Conservation (phyloP, 768 basidiomycete species). For the Tylopilus subfusipes region DNA sequence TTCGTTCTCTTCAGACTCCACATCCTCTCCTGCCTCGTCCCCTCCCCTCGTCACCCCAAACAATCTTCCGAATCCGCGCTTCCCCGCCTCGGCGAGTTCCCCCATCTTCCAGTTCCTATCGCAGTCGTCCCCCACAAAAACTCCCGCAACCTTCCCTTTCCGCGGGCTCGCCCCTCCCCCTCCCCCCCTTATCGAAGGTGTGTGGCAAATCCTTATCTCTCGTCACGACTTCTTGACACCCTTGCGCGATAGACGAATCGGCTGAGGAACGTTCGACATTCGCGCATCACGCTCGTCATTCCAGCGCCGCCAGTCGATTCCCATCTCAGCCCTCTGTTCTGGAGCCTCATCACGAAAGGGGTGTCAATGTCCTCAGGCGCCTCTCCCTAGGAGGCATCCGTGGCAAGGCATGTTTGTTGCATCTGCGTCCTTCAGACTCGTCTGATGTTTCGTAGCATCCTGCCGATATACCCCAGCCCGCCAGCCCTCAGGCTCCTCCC, state of each 20-base stretch:
- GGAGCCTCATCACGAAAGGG: conserved; percentile 57
- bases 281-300: conserved; percentile 57
- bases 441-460: conserved; percentile 8
- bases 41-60: conserved; percentile 52
- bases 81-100: conserved; percentile 56
- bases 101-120: conserved; percentile 69
- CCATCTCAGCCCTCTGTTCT: conserved; percentile 44
- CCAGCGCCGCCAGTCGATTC: conserved; percentile 57
- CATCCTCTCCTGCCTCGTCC: conserved; percentile 51
- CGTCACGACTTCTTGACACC: not conserved
- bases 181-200: conserved; percentile 63
- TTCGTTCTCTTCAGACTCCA: conserved; percentile 61
- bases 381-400: conserved; percentile 67
- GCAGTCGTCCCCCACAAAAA: conserved; percentile 58
- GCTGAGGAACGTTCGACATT: conserved; percentile 41
- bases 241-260: conserved; percentile 35
- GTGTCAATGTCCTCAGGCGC: conserved; percentile 66
- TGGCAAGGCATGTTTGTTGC: conserved; percentile 45
- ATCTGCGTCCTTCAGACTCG: too few relatives aligned
- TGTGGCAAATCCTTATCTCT: conserved; percentile 4
- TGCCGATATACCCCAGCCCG: conserved; percentile 22
- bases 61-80: conserved; percentile 38
- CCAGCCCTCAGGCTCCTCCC: conserved; percentile 46
- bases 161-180: conserved; percentile 46
- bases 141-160: conserved; percentile 58